Conservation (phyloP, 1,139 yeast species). For the Nadsonia commutata region DNA sequence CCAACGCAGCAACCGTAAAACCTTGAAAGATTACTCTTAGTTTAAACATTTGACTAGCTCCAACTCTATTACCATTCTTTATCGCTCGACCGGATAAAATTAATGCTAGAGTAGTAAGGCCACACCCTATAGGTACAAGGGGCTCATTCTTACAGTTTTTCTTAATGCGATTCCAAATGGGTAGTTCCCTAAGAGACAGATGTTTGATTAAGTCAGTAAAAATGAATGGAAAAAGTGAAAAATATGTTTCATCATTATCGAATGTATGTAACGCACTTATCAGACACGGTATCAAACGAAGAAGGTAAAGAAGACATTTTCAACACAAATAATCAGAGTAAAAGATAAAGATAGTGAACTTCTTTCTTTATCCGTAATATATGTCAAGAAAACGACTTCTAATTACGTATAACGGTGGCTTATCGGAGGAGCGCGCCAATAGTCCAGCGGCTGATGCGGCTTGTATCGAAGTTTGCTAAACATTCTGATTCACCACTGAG, state of each 20-base stretch:
- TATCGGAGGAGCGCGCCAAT: no score
- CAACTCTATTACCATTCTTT: constrained; percentile 52
- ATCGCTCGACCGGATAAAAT: constrained; percentile 67
- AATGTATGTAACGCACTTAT: constrained; percentile 1
- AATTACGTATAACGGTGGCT: no score
- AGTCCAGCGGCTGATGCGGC: no score
- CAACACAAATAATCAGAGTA: no score
- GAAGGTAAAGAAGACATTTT: not conserved
- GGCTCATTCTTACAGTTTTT: constrained; percentile 22
- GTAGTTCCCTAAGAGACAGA: not conserved
- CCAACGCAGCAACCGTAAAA: constrained; percentile 63
- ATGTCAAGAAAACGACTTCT: no score
- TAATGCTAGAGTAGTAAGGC: constrained; percentile 72
- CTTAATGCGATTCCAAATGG: not conserved
- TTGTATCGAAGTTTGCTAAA: no score
- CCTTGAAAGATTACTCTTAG: constrained; percentile 84
- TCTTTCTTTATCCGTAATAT: no score
- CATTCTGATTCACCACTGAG: no score
- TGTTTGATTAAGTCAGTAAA: not conserved
- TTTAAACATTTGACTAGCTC: constrained; percentile 76
- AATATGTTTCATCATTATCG: no score
- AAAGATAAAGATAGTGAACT: no score
- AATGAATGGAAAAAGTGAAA: not conserved
- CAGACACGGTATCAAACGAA: not conserved
- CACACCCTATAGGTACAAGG: constrained; percentile 56